Conservation (phyloP, 257 asterid species). For the Haberlea rhodopensis region DNA sequence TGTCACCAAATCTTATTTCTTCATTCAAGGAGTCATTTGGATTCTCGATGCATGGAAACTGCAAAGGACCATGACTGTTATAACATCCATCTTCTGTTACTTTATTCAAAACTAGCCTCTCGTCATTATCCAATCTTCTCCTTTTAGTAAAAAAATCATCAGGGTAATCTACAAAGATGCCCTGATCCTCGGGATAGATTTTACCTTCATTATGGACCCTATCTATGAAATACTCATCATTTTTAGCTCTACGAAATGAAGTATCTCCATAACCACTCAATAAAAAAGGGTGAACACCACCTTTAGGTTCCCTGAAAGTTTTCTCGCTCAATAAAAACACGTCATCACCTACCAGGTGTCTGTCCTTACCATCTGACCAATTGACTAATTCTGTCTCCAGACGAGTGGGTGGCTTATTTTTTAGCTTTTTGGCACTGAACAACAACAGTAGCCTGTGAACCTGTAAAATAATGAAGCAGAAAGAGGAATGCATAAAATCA, state of each 20-base stretch:
- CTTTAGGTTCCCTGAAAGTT: constrained; percentile 23
- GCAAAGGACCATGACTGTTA: constrained; percentile 18
- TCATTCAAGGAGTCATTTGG: constrained; percentile 28
- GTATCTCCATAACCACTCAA: constrained; percentile 29
- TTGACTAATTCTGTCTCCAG: constrained; percentile 22
- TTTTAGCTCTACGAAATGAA: constrained; percentile 28
- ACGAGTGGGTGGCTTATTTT: constrained; percentile 27
- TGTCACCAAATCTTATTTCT: constrained; percentile 31
- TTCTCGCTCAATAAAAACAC: constrained; percentile 27
- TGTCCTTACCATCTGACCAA: constrained; percentile 34
- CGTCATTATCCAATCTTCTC: constrained; percentile 41
- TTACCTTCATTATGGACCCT: constrained; percentile 31
- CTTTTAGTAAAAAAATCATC: constrained; percentile 35
- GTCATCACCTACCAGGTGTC: constrained; percentile 30
- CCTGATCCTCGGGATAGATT: constrained; percentile 23
- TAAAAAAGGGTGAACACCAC: constrained; percentile 26
- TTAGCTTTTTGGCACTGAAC: constrained; percentile 57
- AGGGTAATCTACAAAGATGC: constrained; percentile 17
- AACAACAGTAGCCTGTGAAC: constrained; percentile 58
- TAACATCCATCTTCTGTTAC: constrained; percentile 26
- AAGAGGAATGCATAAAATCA: constrained; percentile 21
- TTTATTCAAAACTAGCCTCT: constrained; percentile 27
- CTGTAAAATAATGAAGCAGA: constrained; percentile 32
- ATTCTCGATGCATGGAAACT: constrained; percentile 10
- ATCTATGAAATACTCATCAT: constrained; percentile 29